These are phyloP conservation scores for Tetracentron sinense DNA, from an alignment of 164 flowering plant genomes.

Conservation along the genomic window DNA sequence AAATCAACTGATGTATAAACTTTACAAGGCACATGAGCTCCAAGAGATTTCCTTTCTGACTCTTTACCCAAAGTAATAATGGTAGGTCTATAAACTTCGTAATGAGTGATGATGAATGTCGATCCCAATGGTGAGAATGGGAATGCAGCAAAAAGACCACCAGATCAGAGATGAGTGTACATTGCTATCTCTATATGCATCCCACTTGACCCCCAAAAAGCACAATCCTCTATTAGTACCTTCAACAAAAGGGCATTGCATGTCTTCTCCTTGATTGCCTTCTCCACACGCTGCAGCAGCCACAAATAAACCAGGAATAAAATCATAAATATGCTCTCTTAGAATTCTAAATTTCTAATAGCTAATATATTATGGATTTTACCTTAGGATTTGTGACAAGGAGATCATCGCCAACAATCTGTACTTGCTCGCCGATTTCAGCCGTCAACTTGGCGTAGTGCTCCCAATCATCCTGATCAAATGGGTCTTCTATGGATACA, in stretches of 20 bases:
- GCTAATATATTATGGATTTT: neutral
- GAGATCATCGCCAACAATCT: constrained; percentile 43
- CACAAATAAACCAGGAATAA: neutral
- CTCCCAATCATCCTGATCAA: constrained; percentile 46
- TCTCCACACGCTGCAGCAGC: constrained; percentile 41
- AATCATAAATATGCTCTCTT: neutral
- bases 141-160: neutral
- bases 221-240: constrained; percentile 36
- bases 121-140: no score
- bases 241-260: constrained; percentile 66
- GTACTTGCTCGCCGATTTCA: constrained; percentile 36
- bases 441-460: constrained; percentile 35
- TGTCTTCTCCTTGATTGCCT: constrained; percentile 55
- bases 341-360: constrained; percentile 1
- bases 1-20: no score
- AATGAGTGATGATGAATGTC: neutral
- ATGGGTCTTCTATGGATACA: constrained; percentile 42
- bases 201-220: no score
- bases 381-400: constrained; percentile 43
- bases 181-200: neutral
- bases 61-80: neutral
- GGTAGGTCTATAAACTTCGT: neutral
- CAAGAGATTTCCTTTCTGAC: neutral
- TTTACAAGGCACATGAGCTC: neutral
- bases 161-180: neutral